Evolutionary conservation across 768 basidiomycete species (phyloP), one percentile per base, ranked within the genome.

Genomic region (Rhodosporidiobolus odoratus): DNA sequence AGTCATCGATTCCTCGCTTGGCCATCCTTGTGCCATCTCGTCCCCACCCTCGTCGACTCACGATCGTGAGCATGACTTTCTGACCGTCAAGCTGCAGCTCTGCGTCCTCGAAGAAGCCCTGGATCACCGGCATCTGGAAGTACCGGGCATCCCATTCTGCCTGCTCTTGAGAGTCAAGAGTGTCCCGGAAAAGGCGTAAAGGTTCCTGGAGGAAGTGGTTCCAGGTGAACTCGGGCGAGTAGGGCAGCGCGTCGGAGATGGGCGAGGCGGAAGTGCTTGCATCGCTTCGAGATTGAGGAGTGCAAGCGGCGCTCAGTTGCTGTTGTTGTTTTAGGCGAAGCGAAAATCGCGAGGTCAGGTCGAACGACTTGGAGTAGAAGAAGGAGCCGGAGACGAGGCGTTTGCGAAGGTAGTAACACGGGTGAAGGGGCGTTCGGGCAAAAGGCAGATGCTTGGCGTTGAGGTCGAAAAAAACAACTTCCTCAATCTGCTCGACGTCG

Each of bases 1-100:
- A 88, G 72, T 94, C 92, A 75, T 97, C 94, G 58, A 97, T 87
- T 3, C 95, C 94, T 77, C 95, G 83, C 58, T 95, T 85, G 79
- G 96, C 92, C 80, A 93, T 97, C 62, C 95, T 83, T 74, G 97
- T 81, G 1, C 95, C 95, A 7, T 92, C 93, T 58, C 95, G 85
- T 77, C 93, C 86, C 73, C 88, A 84, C 48, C 91, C 91, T 21
- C 94, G 82, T 53, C 95, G 83, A 8, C 92, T 95, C 35, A 92
- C 84, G 50, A 97, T 83, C 27, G 88, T 82, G 73, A 95, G 90
- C 70, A 90, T 87, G 7, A 91, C 86, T 9, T 82, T 78, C 0
- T 83, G 82, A 54, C 83, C 72, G 62, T 80, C 83, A n/a, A 83
- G 80, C 43, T 67, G 62, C 19, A 66, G 58, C 13, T 81, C 77